A percentile compares a stretch with the other conserved stretches of the same genome.
These are phyloP conservation scores for Cucurbita ficifolia DNA, from an alignment of 306 rosid genomes.

Conservation along the genomic window DNA sequence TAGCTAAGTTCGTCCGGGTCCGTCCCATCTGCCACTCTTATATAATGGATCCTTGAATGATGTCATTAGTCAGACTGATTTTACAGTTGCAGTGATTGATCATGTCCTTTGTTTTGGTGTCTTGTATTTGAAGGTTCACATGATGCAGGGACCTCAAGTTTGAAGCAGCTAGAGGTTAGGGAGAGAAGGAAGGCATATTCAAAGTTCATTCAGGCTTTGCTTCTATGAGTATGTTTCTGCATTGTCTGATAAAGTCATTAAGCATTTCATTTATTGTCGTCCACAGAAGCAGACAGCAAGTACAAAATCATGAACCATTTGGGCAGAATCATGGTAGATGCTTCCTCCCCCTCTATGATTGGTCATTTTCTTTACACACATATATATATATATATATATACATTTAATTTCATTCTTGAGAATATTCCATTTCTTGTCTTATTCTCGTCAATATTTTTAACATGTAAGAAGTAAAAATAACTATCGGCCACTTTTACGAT, in stretches of 20 bases:
- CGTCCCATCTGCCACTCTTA: not conserved
- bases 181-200: not conserved
- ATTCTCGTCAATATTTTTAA: no score
- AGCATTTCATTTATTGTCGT: constrained; percentile 2
- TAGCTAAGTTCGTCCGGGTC: no score
- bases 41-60: not conserved
- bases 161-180: not conserved
- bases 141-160: not conserved
- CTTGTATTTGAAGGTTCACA: not conserved
- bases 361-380: not conserved
- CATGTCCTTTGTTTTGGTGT: not conserved
- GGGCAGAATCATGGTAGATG: not conserved
- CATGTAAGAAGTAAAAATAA: no score
- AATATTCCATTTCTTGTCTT: not conserved
- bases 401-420: not conserved
- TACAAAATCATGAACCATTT: constrained; percentile 1
- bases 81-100: not conserved
- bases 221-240: constrained; percentile 3
- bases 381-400: not conserved
- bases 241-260: not conserved
- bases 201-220: not conserved
- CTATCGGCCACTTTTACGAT: no score
- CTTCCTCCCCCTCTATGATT: not conserved
- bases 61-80: not conserved
- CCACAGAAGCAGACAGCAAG: constrained; percentile 8